Conservation (phyloP, 345 rosid genomes). For the Cardamine occulta region DNA sequence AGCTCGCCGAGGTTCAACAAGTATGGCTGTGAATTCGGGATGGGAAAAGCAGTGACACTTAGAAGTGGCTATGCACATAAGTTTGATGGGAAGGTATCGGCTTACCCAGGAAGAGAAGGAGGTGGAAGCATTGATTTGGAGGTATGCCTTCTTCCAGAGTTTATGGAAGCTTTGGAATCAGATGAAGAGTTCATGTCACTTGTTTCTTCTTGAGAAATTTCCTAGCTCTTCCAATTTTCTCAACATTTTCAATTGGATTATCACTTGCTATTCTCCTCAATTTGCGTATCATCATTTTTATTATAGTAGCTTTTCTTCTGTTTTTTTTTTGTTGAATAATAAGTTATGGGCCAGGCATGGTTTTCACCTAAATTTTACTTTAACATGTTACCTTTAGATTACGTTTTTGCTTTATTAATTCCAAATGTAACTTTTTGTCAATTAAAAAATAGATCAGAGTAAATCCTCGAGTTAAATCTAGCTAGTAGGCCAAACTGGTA, state of each 20-base stretch:
- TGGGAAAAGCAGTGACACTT: constrained; percentile 75
- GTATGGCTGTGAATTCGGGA: constrained; percentile 76
- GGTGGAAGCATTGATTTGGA: constrained; percentile 76
- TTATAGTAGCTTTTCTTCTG: no score
- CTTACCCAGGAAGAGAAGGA: constrained; percentile 70
- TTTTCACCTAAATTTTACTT: no score
- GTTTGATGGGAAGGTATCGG: constrained; percentile 70
- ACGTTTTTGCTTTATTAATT: no score
- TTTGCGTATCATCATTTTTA: no score
- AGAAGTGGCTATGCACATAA: constrained; percentile 74
- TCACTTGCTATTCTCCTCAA: not conserved
- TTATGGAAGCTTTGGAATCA: constrained; percentile 64
- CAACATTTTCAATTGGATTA: not conserved
- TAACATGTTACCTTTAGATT: no score
- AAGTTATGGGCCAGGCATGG: no score
- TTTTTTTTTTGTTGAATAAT: no score
- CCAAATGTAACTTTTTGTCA: no score
- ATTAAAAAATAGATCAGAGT: no score
- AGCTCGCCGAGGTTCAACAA: constrained; percentile 83
- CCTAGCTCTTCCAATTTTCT: not conserved
- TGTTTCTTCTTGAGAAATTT: constrained; percentile 34
- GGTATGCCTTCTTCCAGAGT: constrained; percentile 59
- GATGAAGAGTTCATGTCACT: constrained; percentile 57
- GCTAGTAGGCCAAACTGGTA: no score
- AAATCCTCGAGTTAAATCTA: no score